These are phyloP conservation scores for Umbellularia californica DNA, from an alignment of 164 flowering plant species.

Conservation along the genomic window DNA sequence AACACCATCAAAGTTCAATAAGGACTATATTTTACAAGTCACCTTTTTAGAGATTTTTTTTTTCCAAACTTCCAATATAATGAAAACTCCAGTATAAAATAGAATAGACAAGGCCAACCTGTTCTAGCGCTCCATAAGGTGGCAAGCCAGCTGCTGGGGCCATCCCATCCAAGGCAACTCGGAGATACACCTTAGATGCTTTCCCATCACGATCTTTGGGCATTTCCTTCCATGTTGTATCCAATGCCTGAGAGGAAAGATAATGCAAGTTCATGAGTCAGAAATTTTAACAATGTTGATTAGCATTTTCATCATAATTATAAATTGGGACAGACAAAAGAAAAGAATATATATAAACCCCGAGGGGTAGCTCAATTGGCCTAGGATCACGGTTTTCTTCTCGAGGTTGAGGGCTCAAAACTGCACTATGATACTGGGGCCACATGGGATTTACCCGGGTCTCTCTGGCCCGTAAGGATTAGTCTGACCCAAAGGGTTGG, in stretches of 20 bases:
- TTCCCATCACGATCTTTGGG: conserved; percentile 65
- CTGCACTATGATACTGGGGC: no score
- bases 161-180: conserved; percentile 50
- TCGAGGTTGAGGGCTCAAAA: no score
- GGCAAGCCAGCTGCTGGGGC: conserved; percentile 82
- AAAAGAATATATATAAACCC: no score
- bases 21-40: no score
- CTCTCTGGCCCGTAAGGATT: no score
- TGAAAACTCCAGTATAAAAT: conserved; percentile 22
- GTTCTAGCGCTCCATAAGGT: conserved; percentile 69
- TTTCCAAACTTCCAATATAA: conserved; percentile 32
- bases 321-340: no score
- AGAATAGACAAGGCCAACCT: conserved; percentile 38
- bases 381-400: no score
- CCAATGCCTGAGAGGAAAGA: conserved; percentile 39
- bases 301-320: background rate
- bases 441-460: no score
- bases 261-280: background rate
- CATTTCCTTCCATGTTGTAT: conserved; percentile 42
- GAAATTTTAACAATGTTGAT: background rate
- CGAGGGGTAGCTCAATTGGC: no score
- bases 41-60: no score
- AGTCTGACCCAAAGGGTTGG: no score
- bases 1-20: no score
- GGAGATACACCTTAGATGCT: conserved; percentile 59